Base-by-base conservation (phyloP, 805 yeast species). In the Lipomyces anomalus region DNA sequence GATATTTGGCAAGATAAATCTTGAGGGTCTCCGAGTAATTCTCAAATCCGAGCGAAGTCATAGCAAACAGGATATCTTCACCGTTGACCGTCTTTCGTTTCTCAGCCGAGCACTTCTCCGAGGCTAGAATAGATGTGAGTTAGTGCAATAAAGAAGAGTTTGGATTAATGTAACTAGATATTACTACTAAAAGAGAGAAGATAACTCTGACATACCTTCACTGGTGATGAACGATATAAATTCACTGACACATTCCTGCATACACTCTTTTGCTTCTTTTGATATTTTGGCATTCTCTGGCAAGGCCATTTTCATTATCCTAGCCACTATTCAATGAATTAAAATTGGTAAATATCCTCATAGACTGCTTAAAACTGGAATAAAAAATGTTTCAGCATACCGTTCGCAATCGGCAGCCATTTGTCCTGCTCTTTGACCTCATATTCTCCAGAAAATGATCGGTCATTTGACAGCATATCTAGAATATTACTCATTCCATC, bases 221-320 rank as follows among this genome's bases (percentile, higher is more conserved):
- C 80, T 74, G 2, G 85, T 80, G 44, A 80, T 75, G 62, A 80
- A 80, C 6, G 82, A 75, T 28, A 80, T 81, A 61, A 79, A 80
- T 61, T 80, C 84, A 40, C 76, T 68, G 3, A 79, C 85, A 58
- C 84, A 80, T 58, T 80, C 85, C 62, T 80, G 86, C 66, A 80
- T 78, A 54, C 85, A 78, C 56, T 81, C 89, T 57, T 82, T 82
- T 35, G 89, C 84, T 57, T 83, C 92, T 57, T 82, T 83, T 20
- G 87, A 79, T 1, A 83, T 79, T 57, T 83, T 83, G 7, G 89
- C 90, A 30, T 80, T 78, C 9, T 72, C 66, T 2, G 92, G 90
- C 24, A 83, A 66, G 1, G 90, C 82, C 45, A 67, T 71, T 58
- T 84, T 84, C 90, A 83, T 84, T 42, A 84, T 75, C 42, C 90